Conservation (phyloP, 129 eudicot genomes). For the Centella asiatica region DNA sequence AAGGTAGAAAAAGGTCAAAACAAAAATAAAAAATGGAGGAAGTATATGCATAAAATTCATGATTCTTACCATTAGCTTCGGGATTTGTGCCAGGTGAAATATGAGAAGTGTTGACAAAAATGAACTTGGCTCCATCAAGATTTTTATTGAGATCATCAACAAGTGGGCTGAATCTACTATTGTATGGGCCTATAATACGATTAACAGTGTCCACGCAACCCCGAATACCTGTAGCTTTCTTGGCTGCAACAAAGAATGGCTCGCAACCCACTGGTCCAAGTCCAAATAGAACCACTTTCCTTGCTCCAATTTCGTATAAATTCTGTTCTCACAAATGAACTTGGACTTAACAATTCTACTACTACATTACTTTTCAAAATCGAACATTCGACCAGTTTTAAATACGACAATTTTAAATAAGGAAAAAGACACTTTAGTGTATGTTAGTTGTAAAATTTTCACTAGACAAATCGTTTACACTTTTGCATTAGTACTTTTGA, state of each 20-base stretch:
- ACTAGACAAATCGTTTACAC: no score
- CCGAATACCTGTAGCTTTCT: conserved; percentile 9
- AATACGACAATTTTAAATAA: no score
- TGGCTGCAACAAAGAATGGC: background rate
- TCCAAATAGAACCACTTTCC: conserved; percentile 47
- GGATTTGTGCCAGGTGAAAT: conserved; percentile 19
- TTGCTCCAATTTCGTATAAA: conserved; percentile 31
- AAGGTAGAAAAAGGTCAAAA: no score
- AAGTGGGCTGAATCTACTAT: conserved; percentile 22
- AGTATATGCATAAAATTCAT: background rate
- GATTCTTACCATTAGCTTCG: conserved; percentile 11
- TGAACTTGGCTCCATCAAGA: conserved; percentile 26
- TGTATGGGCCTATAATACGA: conserved; percentile 23
- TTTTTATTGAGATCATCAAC: conserved; percentile 29
- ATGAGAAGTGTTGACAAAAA: conserved; percentile 28
- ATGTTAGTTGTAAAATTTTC: no score
- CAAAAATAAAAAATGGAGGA: background rate
- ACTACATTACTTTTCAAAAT: background rate
- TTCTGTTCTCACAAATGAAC: conserved; percentile 14
- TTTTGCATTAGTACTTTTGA: no score
- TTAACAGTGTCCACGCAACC: conserved; percentile 35
- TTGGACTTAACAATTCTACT: background rate
- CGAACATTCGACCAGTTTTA: no score
- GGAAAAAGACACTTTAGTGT: no score
- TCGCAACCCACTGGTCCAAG: conserved; percentile 35